phyloP scores from a whole-genome alignment of 179 eudicot genomes.

The Spinacia oleracea region DNA sequence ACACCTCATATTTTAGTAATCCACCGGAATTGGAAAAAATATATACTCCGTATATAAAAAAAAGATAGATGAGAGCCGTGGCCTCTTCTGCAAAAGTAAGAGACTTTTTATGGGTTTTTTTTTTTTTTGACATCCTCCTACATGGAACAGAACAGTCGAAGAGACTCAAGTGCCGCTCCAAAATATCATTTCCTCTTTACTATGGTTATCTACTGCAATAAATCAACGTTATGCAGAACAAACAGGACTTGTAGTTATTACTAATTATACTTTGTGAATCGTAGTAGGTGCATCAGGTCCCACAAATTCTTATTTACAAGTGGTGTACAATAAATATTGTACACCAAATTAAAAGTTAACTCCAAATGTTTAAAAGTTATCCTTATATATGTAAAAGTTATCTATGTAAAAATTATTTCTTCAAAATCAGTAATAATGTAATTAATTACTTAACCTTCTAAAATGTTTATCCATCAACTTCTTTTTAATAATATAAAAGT shows the following conservation, averaged over 20 bases:
- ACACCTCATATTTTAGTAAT: slow-evolving; percentile 5
- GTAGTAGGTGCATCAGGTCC: neutral
- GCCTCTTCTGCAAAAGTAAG: neutral
- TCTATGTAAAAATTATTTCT: no score
- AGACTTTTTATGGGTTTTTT: neutral
- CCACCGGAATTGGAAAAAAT: neutral
- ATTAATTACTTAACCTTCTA: no score
- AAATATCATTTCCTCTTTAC: neutral
- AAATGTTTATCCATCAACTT: no score
- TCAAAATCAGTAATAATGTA: no score
- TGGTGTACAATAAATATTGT: no score
- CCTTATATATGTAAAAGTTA: no score
- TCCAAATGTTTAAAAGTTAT: no score
- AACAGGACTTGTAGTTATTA: neutral
- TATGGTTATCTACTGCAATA: neutral
- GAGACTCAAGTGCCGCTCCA: neutral
- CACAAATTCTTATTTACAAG: no score
- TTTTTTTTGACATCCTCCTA: slow-evolving; percentile 5
- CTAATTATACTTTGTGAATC: neutral
- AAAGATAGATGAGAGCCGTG: neutral
- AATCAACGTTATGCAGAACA: neutral
- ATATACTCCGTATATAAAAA: neutral
- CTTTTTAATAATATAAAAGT: no score
- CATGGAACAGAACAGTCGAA: neutral
- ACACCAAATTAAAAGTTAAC: no score